phyloP scores from a whole-genome alignment of 2,329 filamentous ascomycete genomes.

The Westerdykella ornata region DNA sequence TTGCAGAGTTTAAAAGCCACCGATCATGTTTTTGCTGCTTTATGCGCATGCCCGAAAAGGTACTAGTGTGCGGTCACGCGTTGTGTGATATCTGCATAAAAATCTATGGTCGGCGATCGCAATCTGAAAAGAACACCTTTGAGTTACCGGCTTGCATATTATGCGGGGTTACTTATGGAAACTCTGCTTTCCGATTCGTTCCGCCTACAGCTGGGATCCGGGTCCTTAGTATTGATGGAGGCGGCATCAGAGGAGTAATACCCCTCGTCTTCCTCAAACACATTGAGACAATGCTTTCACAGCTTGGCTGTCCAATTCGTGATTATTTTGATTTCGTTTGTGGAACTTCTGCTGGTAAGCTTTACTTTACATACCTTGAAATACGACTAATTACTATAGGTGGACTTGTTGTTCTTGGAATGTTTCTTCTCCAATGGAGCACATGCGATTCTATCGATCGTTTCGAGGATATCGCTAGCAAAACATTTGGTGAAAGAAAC shows the following conservation, averaged over 20 bases:
- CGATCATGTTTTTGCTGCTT: slow-evolving; percentile 28
- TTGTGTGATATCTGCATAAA: slow-evolving; percentile 32
- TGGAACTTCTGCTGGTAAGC: slow-evolving; percentile 23
- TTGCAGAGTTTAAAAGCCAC: too few species aligned
- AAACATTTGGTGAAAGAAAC: slow-evolving; percentile 13
- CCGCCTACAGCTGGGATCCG: slow-evolving; percentile 30
- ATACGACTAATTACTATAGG: slow-evolving; percentile 9
- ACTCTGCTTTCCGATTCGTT: slow-evolving; percentile 17
- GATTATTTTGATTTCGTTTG: slow-evolving; percentile 23
- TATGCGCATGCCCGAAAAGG: slow-evolving; percentile 21
- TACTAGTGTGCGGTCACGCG: slow-evolving; percentile 30
- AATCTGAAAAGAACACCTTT: slow-evolving; percentile 17
- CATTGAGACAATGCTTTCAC: slow-evolving; percentile 10
- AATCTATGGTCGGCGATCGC: slow-evolving; percentile 18
- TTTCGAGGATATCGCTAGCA: slow-evolving; percentile 18
- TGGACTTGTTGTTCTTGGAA: slow-evolving; percentile 20
- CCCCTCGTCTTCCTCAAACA: slow-evolving; percentile 15
- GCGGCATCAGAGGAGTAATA: slow-evolving; percentile 22
- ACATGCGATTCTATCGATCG: slow-evolving; percentile 12
- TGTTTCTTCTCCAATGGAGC: slow-evolving; percentile 24
- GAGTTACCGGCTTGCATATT: slow-evolving; percentile 22
- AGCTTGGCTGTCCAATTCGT: slow-evolving; percentile 11
- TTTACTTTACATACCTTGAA: background rate
- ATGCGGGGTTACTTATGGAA: slow-evolving; percentile 14
- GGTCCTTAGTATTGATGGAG: slow-evolving; percentile 36